Conservation (phyloP, 140 eudicot species). For the Flaveria floridana region DNA sequence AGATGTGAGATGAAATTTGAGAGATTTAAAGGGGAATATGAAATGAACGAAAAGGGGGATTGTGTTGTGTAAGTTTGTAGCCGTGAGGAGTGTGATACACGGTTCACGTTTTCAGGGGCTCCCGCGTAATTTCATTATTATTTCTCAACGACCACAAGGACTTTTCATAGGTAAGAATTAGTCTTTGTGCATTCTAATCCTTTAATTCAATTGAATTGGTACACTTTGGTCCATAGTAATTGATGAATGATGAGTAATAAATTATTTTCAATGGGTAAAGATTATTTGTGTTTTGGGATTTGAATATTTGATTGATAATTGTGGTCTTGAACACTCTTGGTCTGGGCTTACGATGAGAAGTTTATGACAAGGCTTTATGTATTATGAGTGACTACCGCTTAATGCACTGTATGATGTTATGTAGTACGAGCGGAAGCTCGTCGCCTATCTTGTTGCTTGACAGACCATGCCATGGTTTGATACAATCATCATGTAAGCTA, state of each 20-base stretch:
- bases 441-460: no score
- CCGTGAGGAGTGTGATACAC: conserved; percentile 32
- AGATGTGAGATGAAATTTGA: conserved; percentile 17
- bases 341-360: no score
- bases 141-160: conserved; percentile 12
- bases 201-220: neutral
- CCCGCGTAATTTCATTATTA: conserved; percentile 32
- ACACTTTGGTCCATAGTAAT: neutral
- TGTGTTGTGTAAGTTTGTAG: conserved; percentile 17
- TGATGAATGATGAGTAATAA: neutral
- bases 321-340: no score
- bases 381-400: no score
- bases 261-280: neutral
- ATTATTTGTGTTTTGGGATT: no score
- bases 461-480: no score
- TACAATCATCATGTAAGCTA: no score
- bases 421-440: no score
- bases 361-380: no score
- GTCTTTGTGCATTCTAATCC: neutral
- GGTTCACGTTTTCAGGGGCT: conserved; percentile 32
- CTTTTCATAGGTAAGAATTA: neutral
- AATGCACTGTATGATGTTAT: no score
- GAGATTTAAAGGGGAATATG: neutral
- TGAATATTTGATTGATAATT: neutral
- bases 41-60: neutral